These are phyloP conservation scores for Aspergillus terreus DNA, from an alignment of 2,329 filamentous ascomycete species.

Conservation along the genomic window DNA sequence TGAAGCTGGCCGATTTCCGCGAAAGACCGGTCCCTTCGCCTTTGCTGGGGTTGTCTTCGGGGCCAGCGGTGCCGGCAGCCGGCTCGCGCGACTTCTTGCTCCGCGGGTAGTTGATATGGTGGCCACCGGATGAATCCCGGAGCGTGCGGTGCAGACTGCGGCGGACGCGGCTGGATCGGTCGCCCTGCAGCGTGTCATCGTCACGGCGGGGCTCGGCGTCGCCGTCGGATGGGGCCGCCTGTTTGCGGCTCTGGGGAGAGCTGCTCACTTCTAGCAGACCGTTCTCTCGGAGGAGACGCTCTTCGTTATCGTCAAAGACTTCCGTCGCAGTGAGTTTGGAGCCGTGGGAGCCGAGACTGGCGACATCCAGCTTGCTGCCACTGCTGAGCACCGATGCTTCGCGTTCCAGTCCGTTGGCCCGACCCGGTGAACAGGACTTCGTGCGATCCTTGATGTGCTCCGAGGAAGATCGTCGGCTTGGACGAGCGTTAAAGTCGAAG, in stretches of 20 bases:
- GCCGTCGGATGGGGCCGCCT: constrained; percentile 37
- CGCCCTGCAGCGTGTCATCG: constrained; percentile 43
- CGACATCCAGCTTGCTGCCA: constrained; percentile 33
- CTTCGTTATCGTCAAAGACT: constrained; percentile 62
- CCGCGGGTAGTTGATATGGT: constrained; percentile 58
- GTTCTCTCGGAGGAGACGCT: constrained; percentile 63
- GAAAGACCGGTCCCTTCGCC: constrained; percentile 65
- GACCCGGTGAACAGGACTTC: constrained; percentile 22
- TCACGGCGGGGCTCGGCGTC: constrained; percentile 42
- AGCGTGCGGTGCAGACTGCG: constrained; percentile 87
- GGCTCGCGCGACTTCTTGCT: constrained; percentile 76
- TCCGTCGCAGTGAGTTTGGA: constrained; percentile 33
- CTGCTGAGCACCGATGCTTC: constrained; percentile 38
- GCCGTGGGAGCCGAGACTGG: constrained; percentile 30
- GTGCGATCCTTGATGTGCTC: constrained; percentile 25
- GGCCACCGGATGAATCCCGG: constrained; percentile 69
- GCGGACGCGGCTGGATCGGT: constrained; percentile 64
- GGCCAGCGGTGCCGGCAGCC: constrained; percentile 54
- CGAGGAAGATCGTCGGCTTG: constrained; percentile 26
- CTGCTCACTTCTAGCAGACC: constrained; percentile 56
- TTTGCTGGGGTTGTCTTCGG: constrained; percentile 40
- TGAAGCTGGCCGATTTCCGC: constrained; percentile 82
- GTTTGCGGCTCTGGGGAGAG: constrained; percentile 40
- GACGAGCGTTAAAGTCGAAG: constrained; percentile 22
- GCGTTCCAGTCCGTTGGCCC: constrained; percentile 28